phyloP scores from a whole-genome alignment of 2,329 filamentous ascomycete species.

The Colletotrichum endophyticum region DNA sequence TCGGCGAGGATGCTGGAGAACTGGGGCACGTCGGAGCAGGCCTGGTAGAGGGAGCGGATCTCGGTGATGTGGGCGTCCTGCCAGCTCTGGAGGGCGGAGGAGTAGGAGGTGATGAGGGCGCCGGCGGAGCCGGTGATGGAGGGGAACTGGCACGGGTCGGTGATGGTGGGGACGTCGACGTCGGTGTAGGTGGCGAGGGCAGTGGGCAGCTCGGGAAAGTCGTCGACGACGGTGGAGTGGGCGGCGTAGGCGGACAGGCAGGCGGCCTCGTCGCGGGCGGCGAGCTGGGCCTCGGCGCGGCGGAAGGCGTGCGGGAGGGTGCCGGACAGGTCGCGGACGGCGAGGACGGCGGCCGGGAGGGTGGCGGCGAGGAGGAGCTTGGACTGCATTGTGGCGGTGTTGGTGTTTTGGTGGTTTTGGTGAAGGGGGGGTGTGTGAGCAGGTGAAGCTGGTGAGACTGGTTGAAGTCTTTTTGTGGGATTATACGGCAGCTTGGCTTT shows the following conservation, averaged over 20 bases:
- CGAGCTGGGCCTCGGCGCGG: slow-evolving; percentile 2
- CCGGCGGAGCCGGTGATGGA: slow-evolving; percentile 28
- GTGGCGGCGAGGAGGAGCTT: slow-evolving; percentile 5
- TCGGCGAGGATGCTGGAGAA: not conserved
- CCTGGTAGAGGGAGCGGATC: slow-evolving; percentile 23
- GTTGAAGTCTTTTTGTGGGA: not conserved
- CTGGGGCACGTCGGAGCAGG: slow-evolving; percentile 30
- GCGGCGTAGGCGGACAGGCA: slow-evolving; percentile 16
- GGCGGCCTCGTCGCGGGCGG: not conserved
- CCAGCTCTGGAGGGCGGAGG: slow-evolving; percentile 27
- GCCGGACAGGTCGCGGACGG: slow-evolving; percentile 7
- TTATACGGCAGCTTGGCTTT: not conserved
- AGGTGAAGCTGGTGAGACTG: not conserved
- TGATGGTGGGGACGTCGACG: slow-evolving; percentile 15
- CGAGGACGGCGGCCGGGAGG: not conserved
- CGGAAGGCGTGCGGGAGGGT: not conserved
- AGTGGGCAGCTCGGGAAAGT: slow-evolving; percentile 23
- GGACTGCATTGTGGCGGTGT: slow-evolving; percentile 3
- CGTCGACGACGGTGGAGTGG: slow-evolving; percentile 16
- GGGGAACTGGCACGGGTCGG: slow-evolving; percentile 28
- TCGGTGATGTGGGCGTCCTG: slow-evolving; percentile 23
- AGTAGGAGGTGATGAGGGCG: slow-evolving; percentile 27
- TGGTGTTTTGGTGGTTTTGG: not conserved
- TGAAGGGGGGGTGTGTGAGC: not conserved
- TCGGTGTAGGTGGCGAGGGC: slow-evolving; percentile 25